Evolutionary conservation across 371 early-diverging fungal species (phyloP).

Genomic region (Mucor lusitanicus): DNA sequence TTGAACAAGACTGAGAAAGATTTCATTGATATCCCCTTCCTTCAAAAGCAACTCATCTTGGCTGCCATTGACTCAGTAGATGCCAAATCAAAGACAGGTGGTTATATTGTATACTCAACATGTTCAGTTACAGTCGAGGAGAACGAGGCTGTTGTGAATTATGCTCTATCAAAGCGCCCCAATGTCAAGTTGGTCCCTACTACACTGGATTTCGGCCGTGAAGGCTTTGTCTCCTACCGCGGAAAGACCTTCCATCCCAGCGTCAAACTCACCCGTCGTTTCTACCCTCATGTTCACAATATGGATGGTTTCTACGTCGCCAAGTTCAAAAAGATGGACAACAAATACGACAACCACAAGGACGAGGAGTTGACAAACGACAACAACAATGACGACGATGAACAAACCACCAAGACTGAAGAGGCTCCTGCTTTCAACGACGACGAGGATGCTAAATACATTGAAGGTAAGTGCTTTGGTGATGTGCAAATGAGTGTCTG

Average conservation of each 20-base stretch:
- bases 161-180: slow-evolving; percentile 92
- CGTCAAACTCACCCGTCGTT: slow-evolving; percentile 85
- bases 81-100: slow-evolving; percentile 91
- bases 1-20: slow-evolving; percentile 92
- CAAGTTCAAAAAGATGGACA: slow-evolving; percentile 90
- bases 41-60: slow-evolving; percentile 96
- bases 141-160: slow-evolving; percentile 98
- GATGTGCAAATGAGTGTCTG: background rate
- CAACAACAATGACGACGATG: slow-evolving; percentile 12
- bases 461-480: slow-evolving; percentile 39
- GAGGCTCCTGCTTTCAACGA: slow-evolving; percentile 60
- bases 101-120: slow-evolving; percentile 98
- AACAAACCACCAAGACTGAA: slow-evolving; percentile 25
- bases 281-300: slow-evolving; percentile 99
- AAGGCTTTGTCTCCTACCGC: slow-evolving; percentile 86
- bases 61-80: slow-evolving; percentile 98
- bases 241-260: slow-evolving; percentile 90
- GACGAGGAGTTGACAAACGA: slow-evolving; percentile 33
- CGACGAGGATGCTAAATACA: slow-evolving; percentile 69
- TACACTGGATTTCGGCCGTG: slow-evolving; percentile 91
- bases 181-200: slow-evolving; percentile 92
- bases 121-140: slow-evolving; percentile 99
- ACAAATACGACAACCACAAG: slow-evolving; percentile 59
- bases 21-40: slow-evolving; percentile 85
- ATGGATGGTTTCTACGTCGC: slow-evolving; percentile 99